Conservation (phyloP, 1,284 basidiomycete genomes). For the Ustilago trichophora region DNA sequence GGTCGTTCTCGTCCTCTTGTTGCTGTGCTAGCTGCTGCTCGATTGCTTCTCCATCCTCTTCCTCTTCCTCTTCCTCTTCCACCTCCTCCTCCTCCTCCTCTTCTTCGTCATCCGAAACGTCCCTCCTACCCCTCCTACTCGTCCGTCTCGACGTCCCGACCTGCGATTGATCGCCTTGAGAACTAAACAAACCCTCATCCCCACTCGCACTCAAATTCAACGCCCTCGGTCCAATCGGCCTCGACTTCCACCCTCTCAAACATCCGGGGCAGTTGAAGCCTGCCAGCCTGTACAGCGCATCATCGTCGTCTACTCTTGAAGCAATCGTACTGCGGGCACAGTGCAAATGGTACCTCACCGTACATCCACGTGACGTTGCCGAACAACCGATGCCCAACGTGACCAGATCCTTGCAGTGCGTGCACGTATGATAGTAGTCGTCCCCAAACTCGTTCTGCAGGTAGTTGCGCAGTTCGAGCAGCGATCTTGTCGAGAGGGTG, state of each 20-base stretch:
- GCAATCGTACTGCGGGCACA: slow-evolving; percentile 35
- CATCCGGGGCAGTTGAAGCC: slow-evolving; percentile 26
- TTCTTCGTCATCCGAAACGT: no score
- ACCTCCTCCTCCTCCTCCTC: slow-evolving; percentile 42
- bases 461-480: slow-evolving; percentile 79
- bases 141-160: no score
- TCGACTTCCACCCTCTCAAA: slow-evolving; percentile 16
- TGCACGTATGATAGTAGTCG: slow-evolving; percentile 75
- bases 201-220: slow-evolving; percentile 1
- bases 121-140: no score
- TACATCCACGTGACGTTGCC: slow-evolving; percentile 9
- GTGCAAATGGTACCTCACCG: slow-evolving; percentile 28
- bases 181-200: slow-evolving; percentile 3
- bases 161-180: slow-evolving; percentile 14
- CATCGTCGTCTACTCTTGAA: slow-evolving; percentile 12
- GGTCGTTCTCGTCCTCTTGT: slow-evolving; percentile 1
- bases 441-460: slow-evolving; percentile 76
- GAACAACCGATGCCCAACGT: slow-evolving; percentile 35
- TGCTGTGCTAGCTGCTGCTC: no score
- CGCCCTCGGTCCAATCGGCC: slow-evolving; percentile 38
- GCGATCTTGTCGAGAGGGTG: slow-evolving; percentile 77
- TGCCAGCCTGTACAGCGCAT: slow-evolving; percentile 8
- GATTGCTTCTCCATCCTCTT: slow-evolving; percentile 3
- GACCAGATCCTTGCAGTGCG: slow-evolving; percentile 76
- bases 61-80: background rate